These are phyloP conservation scores for Ceratocystiopsis brevicomis DNA, from an alignment of 2,329 filamentous ascomycete genomes.

Conservation along the genomic window DNA sequence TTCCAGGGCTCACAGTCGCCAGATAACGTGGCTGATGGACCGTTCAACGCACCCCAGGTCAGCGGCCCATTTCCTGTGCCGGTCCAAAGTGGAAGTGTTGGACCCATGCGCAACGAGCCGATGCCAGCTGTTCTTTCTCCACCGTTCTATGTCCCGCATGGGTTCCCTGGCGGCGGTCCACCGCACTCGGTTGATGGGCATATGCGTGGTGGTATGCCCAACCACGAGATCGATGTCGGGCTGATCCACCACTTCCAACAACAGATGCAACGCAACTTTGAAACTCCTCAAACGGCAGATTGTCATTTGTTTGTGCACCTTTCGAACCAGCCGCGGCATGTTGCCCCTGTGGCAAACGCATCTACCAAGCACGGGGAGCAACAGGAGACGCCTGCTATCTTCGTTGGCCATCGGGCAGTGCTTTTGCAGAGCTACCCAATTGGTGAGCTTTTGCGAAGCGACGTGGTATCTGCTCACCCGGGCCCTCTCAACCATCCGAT, in stretches of 20 bases:
- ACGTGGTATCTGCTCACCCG: constrained; percentile 1
- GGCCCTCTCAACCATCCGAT: constrained; percentile 6
- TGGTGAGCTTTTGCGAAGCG: constrained; percentile 4
- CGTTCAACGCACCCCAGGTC: background rate
- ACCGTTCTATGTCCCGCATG: constrained; percentile 1
- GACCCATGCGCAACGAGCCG: background rate
- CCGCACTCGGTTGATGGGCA: too few relatives aligned
- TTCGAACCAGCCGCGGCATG: background rate
- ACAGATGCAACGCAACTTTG: constrained; percentile 4
- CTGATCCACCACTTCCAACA: constrained; percentile 6
- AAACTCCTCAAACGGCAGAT: constrained; percentile 6
- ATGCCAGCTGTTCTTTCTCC: constrained; percentile 3
- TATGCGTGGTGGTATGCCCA: background rate
- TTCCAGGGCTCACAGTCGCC: constrained; percentile 37
- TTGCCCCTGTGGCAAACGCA: background rate
- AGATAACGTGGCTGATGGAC: constrained; percentile 2
- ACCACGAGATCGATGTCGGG: constrained; percentile 2
- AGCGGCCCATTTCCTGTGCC: constrained; percentile 1
- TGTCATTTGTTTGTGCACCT: constrained; percentile 8
- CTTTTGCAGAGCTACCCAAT: constrained; percentile 9
- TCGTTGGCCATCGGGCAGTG: constrained; percentile 9
- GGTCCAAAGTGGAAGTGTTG: background rate
- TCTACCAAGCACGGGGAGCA: background rate
- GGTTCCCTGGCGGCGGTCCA: background rate
- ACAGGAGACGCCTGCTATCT: background rate